Evolutionary conservation across 495 filamentous ascomycete genomes (phyloP), one percentile per base, ranked within the genome.

Genomic region (Penicillium odoratum): DNA sequence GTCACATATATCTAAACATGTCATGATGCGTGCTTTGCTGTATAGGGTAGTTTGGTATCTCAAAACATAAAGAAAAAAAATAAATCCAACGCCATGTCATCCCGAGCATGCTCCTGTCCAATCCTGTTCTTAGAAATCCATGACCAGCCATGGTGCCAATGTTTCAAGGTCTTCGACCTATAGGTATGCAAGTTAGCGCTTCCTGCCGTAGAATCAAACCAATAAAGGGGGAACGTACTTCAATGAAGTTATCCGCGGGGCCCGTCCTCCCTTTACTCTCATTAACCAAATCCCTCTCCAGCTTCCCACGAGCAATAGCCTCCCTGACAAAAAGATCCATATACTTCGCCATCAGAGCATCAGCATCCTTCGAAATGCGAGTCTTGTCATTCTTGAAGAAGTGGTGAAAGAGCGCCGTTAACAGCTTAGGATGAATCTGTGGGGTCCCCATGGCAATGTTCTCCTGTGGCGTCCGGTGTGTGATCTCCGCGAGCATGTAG

Each of bases 281-380:
- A 31, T 61, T 75, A 59, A 82, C 79, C 44, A 74, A 11, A 38
- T 42, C 74, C 66, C 85, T 85, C 78, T 90, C 89, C 57, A 81
- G 84, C 7, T 85, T 86, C 40, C 90, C 88, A 70, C 94, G 69
- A 29, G 92, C 92, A 64, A 98, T 84, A 30, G 92, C 92, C 76
- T 98, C 94, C 60, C 89, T 80, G 55, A 97, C 90, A 79, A 97
- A 98, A 11, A 89, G 85, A 75, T 96, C 91, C 67, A 97, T 82
- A 67, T 98, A 98, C 74, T 88, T 91, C 4, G 83, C 90, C 31
- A 94, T 82, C 7, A 92, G 85, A 13, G 73, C 77, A 68, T 92
- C 86, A 16, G 94, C 95, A 49, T 92, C 89, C 64, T 86, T 88
- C 4, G 85, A 84, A 38, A 98, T 87, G 67, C 88, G 81, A 3